phyloP scores from a whole-genome alignment of 352 stramenopile genomes.

The Peronospora destructor region DNA sequence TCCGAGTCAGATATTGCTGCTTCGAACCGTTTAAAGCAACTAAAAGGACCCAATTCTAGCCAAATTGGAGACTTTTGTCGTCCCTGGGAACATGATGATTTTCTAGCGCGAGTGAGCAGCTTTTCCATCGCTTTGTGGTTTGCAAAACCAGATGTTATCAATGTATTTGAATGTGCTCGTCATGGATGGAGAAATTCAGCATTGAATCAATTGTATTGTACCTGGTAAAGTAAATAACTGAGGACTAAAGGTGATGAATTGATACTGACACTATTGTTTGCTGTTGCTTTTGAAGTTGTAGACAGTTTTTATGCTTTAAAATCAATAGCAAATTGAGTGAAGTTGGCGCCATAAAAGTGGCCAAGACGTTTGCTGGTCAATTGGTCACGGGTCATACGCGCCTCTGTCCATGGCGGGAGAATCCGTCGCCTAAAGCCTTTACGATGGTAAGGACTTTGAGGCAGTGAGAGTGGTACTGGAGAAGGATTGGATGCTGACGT shows the following conservation, averaged over 20 bases:
- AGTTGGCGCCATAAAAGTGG: conserved; percentile 31
- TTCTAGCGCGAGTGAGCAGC: conserved; percentile 42
- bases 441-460: conserved; percentile 28
- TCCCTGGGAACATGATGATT: conserved; percentile 45
- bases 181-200: conserved; percentile 46
- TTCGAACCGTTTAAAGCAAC: conserved; percentile 1
- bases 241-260: not conserved
- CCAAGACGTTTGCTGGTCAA: conserved; percentile 31
- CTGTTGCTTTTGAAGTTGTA: conserved; percentile 27
- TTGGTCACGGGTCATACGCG: conserved; percentile 36
- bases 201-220: conserved; percentile 41
- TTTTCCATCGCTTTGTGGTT: conserved; percentile 59
- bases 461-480: not conserved
- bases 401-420: conserved; percentile 53
- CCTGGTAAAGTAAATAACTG: conserved; percentile 17
- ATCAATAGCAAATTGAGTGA: conserved; percentile 48
- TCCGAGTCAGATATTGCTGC: conserved; percentile 1
- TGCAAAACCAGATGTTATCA: conserved; percentile 46
- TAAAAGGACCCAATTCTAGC: not conserved
- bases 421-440: conserved; percentile 51
- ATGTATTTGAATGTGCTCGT: conserved; percentile 39
- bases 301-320: conserved; percentile 41
- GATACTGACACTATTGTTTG: conserved; percentile 7
- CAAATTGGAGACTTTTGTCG: conserved; percentile 15
- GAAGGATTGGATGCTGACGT: not conserved